A percentile compares a stretch with the other conserved stretches of the same genome.
phyloP scores from a whole-genome alignment of 106 monocot genomes.

The Iris macrosiphon region DNA sequence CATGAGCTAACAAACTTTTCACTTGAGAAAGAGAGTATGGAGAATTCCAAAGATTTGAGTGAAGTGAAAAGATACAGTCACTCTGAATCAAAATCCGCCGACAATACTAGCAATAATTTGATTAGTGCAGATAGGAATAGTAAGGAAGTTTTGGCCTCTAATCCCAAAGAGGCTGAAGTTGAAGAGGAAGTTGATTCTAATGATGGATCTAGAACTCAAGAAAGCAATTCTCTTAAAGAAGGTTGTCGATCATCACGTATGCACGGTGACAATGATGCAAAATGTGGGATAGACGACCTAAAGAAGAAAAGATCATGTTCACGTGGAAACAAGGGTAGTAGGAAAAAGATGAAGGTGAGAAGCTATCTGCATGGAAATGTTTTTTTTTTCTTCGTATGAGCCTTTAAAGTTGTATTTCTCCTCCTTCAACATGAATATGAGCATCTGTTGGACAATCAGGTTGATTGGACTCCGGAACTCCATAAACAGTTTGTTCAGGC shows the following conservation, averaged over 20 bases:
- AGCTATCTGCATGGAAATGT: background rate
- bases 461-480: slow-evolving; percentile 89
- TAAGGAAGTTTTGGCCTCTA: slow-evolving; percentile 8
- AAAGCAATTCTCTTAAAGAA: slow-evolving; percentile 19
- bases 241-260: background rate
- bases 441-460: slow-evolving; percentile 23
- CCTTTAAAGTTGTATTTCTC: background rate
- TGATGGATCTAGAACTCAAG: slow-evolving; percentile 23
- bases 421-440: background rate
- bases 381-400: no score
- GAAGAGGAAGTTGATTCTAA: slow-evolving; percentile 44
- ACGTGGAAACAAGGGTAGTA: slow-evolving; percentile 21
- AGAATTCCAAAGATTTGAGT: slow-evolving; percentile 4
- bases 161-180: background rate
- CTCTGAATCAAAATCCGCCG: slow-evolving; percentile 37
- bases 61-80: slow-evolving; percentile 3
- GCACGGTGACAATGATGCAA: slow-evolving; percentile 9
- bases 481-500: slow-evolving; percentile 70
- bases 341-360: slow-evolving; percentile 54
- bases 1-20: slow-evolving; percentile 14
- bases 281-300: slow-evolving; percentile 5
- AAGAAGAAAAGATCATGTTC: slow-evolving; percentile 26
- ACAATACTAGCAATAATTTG: slow-evolving; percentile 37
- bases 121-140: background rate
- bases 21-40: slow-evolving; percentile 1